These are phyloP conservation scores for Akanthomyces uredinophilus DNA, from an alignment of 2,329 filamentous ascomycete genomes.

Conservation along the genomic window DNA sequence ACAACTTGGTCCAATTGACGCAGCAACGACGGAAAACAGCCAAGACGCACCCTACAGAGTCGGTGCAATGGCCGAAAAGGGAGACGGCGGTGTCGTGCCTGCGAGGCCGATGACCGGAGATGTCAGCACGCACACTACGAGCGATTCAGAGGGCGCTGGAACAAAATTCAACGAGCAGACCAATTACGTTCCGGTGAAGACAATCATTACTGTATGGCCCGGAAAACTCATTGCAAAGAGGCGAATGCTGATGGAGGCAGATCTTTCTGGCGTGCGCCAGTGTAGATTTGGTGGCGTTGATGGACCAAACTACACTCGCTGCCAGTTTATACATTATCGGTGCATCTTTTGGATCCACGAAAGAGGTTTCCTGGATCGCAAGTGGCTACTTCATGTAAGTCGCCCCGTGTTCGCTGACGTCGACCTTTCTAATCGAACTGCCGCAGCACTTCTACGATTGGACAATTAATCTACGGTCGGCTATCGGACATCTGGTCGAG, in stretches of 20 bases:
- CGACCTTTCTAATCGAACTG: not conserved
- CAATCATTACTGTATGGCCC: slow-evolving; percentile 44
- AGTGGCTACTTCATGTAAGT: slow-evolving; percentile 51
- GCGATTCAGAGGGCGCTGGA: slow-evolving; percentile 19
- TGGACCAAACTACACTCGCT: slow-evolving; percentile 54
- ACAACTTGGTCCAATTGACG: not conserved
- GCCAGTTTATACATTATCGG: slow-evolving; percentile 50
- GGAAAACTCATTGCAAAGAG: rapidly evolving
- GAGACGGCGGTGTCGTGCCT: not conserved
- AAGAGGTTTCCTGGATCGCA: slow-evolving; percentile 50
- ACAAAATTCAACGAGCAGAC: slow-evolving; percentile 49
- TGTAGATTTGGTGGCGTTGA: slow-evolving; percentile 50
- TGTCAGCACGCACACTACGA: slow-evolving; percentile 13
- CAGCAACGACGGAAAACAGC: not conserved
- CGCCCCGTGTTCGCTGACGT: not conserved
- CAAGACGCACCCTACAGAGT: not conserved
- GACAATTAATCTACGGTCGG: slow-evolving; percentile 41
- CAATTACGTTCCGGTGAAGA: slow-evolving; percentile 47
- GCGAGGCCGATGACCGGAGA: slow-evolving; percentile 13
- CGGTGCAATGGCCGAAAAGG: not conserved
- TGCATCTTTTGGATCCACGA: slow-evolving; percentile 43
- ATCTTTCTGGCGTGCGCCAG: slow-evolving; percentile 53
- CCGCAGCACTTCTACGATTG: slow-evolving; percentile 38
- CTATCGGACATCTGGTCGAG: slow-evolving; percentile 44
- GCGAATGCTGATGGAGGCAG: slow-evolving; percentile 24